Percentiles rank a stretch among this genome's conserved stretches.
Evolutionary conservation across 1,284 basidiomycete genomes (phyloP).

Genomic region (Naganishia sp.): DNA sequence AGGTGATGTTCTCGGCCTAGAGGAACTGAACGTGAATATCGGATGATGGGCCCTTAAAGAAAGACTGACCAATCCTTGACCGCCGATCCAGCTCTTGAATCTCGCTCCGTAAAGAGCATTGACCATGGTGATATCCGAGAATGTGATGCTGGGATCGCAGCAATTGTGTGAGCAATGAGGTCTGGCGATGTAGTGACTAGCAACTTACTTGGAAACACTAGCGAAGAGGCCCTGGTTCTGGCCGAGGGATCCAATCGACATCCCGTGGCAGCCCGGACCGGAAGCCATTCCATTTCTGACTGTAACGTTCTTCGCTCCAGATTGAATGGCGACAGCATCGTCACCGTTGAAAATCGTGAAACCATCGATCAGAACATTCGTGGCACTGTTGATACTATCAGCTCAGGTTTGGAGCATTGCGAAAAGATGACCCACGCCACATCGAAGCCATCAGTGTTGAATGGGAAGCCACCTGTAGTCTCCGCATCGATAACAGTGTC

Average conservation of each 20-base stretch:
- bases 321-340: constrained; percentile 58
- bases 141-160: constrained; percentile 32
- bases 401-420: background rate
- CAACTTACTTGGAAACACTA: constrained; percentile 38
- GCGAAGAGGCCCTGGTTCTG: constrained; percentile 49
- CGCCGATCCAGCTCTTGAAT: constrained; percentile 58
- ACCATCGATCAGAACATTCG: constrained; percentile 57
- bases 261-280: constrained; percentile 58
- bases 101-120: constrained; percentile 58
- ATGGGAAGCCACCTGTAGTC: constrained; percentile 58
- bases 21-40: background rate
- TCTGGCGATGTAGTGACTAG: background rate
- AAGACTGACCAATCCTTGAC: constrained; percentile 57
- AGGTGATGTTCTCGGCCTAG: constrained; percentile 41
- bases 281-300: constrained; percentile 57
- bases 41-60: background rate
- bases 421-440: constrained; percentile 36
- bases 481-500: constrained; percentile 58
- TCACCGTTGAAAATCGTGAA: constrained; percentile 59
- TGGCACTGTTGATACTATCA: background rate
- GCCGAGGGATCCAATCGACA: constrained; percentile 59
- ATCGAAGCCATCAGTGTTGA: constrained; percentile 60
- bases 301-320: constrained; percentile 56
- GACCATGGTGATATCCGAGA: constrained; percentile 40
- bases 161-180: background rate